Evolutionary conservation across 257 asterid genomes (phyloP).

Genomic region (Solanum lignicaule): DNA sequence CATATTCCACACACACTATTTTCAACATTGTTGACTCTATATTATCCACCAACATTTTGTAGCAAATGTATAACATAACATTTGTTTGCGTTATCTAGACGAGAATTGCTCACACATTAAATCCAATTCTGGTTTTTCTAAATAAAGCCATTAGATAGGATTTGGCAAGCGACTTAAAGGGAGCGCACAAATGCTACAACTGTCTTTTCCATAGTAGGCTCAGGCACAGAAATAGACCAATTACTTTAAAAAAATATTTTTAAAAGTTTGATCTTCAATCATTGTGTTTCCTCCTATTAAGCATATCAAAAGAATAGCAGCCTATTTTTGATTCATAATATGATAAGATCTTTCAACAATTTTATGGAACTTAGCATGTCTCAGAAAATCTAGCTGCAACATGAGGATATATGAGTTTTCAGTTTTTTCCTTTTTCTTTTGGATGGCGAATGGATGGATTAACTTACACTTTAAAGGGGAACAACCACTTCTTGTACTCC

Average conservation of each 20-base stretch:
- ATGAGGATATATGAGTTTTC: background rate
- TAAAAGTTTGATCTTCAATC: background rate
- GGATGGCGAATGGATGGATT: background rate
- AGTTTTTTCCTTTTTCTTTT: background rate
- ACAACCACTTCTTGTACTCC: slow-evolving; percentile 56
- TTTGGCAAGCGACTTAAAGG: background rate
- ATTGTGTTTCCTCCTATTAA: background rate
- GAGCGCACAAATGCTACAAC: background rate
- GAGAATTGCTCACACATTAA: background rate
- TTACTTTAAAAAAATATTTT: background rate
- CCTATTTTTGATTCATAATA: background rate
- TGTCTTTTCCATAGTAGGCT: background rate
- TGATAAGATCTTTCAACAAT: background rate
- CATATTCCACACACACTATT: background rate
- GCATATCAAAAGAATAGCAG: background rate
- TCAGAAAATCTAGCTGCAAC: background rate
- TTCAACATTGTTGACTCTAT: background rate
- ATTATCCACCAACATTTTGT: background rate
- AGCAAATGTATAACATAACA: background rate
- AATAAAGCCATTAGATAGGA: background rate
- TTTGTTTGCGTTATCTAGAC: background rate
- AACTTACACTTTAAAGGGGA: slow-evolving; percentile 62
- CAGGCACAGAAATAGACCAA: background rate
- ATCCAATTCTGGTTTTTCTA: background rate
- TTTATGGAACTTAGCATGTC: background rate